phyloP scores from a whole-genome alignment of 2,329 filamentous ascomycete genomes.

The Phaeosphaeriaceae sp. region DNA sequence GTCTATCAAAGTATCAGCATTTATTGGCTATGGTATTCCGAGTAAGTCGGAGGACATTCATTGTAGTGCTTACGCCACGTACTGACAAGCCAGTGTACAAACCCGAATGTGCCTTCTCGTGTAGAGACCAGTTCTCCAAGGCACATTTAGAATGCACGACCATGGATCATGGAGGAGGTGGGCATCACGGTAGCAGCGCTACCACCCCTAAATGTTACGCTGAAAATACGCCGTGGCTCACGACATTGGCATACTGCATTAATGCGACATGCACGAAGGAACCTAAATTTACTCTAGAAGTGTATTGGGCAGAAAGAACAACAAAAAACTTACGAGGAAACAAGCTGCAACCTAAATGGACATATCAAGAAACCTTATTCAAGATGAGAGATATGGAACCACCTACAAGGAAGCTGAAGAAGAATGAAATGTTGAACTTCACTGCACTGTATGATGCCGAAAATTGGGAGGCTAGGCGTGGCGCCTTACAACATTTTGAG shows the following conservation, averaged over 20 bases:
- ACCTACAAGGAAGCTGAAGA: conserved; percentile 8
- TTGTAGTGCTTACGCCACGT: too few species aligned
- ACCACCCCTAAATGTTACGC: conserved; percentile 24
- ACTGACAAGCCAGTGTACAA: too few species aligned
- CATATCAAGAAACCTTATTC: conserved; percentile 23
- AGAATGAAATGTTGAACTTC: conserved; percentile 17
- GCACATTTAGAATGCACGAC: too few species aligned
- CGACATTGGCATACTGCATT: conserved; percentile 39
- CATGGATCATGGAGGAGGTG: too few species aligned
- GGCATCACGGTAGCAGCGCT: too few species aligned
- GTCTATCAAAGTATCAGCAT: too few species aligned
- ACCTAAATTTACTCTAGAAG: conserved; percentile 25
- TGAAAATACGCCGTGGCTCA: conserved; percentile 31
- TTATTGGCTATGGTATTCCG: too few species aligned
- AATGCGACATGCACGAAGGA: conserved; percentile 26
- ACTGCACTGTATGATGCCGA: conserved; percentile 15
- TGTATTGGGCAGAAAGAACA: conserved; percentile 21
- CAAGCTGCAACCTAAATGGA: conserved; percentile 21
- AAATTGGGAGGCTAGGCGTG: conserved; percentile 8
- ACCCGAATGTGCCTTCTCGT: too few species aligned
- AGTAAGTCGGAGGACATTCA: too few species aligned
- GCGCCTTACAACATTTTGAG: conserved; percentile 14
- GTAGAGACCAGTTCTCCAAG: too few species aligned
- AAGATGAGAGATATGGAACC: conserved; percentile 9
- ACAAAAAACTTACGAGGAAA: conserved; percentile 6